These are phyloP conservation scores for Pythium monospermum DNA, from an alignment of 352 stramenopile species.

Conservation along the genomic window DNA sequence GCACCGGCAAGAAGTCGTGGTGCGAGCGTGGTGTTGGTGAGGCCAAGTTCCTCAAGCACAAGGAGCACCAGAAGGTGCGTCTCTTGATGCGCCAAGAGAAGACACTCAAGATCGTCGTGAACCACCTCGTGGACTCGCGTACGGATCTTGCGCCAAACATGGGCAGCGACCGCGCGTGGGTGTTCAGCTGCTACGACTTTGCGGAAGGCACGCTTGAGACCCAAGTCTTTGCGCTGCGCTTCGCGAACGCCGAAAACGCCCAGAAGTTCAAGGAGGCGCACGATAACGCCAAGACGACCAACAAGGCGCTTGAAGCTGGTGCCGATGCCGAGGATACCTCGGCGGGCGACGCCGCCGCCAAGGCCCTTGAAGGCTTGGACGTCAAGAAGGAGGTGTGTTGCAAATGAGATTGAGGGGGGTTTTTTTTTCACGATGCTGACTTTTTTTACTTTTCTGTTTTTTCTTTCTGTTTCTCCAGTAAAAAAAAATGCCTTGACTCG, in stretches of 20 bases:
- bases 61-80: slow-evolving; percentile 91
- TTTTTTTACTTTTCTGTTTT: neutral
- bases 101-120: slow-evolving; percentile 98
- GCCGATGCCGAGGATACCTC: slow-evolving; percentile 89
- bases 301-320: slow-evolving; percentile 92
- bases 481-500: slow-evolving; percentile 17
- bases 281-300: slow-evolving; percentile 90
- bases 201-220: slow-evolving; percentile 91
- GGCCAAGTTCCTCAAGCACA: slow-evolving; percentile 96
- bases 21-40: slow-evolving; percentile 96
- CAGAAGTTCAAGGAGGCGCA: slow-evolving; percentile 97
- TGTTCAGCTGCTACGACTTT: slow-evolving; percentile 99
- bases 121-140: slow-evolving; percentile 95
- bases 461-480: neutral
- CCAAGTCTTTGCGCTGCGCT: slow-evolving; percentile 90
- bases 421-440: neutral
- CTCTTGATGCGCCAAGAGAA: slow-evolving; percentile 99
- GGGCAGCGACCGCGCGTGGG: slow-evolving; percentile 94
- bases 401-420: neutral
- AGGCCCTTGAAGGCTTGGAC: slow-evolving; percentile 86
- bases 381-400: slow-evolving; percentile 86
- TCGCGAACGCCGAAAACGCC: slow-evolving; percentile 95
- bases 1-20: slow-evolving; percentile 97
- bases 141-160: slow-evolving; percentile 96
- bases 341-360: slow-evolving; percentile 91